phyloP scores from a whole-genome alignment of 202 grass and related monocot genomes.

The Thinopyrum obtusiflorum region DNA sequence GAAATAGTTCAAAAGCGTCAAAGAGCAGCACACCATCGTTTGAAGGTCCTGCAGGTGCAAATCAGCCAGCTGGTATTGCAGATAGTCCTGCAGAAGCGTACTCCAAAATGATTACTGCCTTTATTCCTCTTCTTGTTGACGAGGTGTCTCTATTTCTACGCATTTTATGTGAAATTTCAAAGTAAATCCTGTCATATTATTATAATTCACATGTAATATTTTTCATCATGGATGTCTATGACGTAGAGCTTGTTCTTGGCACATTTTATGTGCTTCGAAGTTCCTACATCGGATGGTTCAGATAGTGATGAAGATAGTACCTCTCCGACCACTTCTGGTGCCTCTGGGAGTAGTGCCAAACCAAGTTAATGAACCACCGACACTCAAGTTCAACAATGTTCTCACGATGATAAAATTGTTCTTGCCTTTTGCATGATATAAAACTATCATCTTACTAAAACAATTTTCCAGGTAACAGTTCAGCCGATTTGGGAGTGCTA shows the following conservation, averaged over 20 bases:
- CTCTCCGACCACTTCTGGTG: conserved; percentile 18
- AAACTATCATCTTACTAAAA: conserved; percentile 18
- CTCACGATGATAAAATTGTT: background rate
- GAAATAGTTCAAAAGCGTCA: conserved; percentile 63
- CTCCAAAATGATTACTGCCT: conserved; percentile 82
- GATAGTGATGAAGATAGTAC: conserved; percentile 28
- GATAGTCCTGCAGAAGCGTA: conserved; percentile 83
- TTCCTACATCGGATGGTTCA: conserved; percentile 46
- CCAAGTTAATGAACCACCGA: conserved; percentile 33
- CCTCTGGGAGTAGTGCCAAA: conserved; percentile 44
- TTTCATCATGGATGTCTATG: conserved; percentile 27
- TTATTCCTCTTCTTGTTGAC: conserved; percentile 90
- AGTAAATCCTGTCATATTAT: conserved; percentile 21
- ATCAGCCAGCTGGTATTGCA: conserved; percentile 43
- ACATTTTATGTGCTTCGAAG: conserved; percentile 99
- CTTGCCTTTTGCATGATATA: conserved; percentile 15
- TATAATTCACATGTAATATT: background rate
- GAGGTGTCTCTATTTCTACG: conserved; percentile 53
- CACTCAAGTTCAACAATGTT: conserved; percentile 16
- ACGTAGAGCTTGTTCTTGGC: conserved; percentile 84
- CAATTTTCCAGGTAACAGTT: conserved; percentile 42
- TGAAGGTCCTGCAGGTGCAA: conserved; percentile 61
- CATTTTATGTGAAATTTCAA: conserved; percentile 15
- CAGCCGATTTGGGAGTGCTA: conserved; percentile 56
- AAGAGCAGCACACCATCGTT: conserved; percentile 66